Base-by-base conservation (phyloP, 257 asterid species). In the Agastache rugosa region DNA sequence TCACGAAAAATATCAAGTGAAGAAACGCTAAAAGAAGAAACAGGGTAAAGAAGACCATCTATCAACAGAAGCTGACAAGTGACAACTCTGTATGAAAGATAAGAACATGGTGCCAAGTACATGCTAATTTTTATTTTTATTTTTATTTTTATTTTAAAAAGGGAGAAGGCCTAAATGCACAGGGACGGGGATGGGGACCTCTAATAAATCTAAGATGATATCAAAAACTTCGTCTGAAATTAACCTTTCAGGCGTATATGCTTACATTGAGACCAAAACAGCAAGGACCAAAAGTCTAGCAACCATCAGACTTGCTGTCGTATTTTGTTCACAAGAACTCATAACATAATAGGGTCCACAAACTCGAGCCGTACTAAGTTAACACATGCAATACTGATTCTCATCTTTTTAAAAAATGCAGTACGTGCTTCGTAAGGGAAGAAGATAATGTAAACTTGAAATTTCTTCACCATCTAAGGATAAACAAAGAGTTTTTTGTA, bases 361-460 rank as follows among this genome's bases (percentile, higher is more conserved):
- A 37, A 14, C 70, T 37, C 47, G 71, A 42, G 29, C 44, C 6
- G 48, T 44, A 56, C 61, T 34, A 39, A 64, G 73, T 55, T 58
- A 65, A 60, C 44, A 63, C 47, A 70, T 58, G 70, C 67, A 62
- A 55, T 73, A 73, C 61, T 12, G 71, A 58, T 29, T 63, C 59
- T 58, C 7, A 19, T 72, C 47, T 17, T 71, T 63, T 14, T 37
- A 70, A 17, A 55, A 56, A 11, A 56, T 44, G 87, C 76, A 83
- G 85, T 70, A 86, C 88, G 81, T 47, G 63, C n/a, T 63, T 70
- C 68, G 29, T 12, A 55, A 19, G 50, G 44, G 35, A 60, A 85
- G 65, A 67, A 85, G 65, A 67, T 62, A 12, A 34, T 75, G 58
- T 51, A 77, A 67, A 73, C 12, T 69, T 48, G 48, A 73, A 71